Percentiles rank a stretch among this genome's conserved stretches.
Conservation (phyloP, 352 stramenopile species). For the Hyaloperonospora brassicae region DNA sequence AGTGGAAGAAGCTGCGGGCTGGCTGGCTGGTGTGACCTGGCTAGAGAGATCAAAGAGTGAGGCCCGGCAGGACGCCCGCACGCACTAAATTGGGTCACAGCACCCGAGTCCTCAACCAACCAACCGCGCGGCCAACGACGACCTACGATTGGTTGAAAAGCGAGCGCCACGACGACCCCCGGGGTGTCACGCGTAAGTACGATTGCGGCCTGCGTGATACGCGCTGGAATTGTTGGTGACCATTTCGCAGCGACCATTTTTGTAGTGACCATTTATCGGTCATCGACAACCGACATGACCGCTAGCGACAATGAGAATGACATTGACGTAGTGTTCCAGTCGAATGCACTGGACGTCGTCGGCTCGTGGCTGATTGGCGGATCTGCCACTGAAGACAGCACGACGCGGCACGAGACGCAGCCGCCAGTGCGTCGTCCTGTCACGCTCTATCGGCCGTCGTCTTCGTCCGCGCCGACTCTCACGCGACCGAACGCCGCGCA, state of each 20-base stretch:
- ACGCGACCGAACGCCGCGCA: slow-evolving; percentile 17
- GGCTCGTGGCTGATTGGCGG: slow-evolving; percentile 50
- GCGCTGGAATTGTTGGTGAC: background rate
- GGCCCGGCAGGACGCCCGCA: background rate
- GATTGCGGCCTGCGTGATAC: too few relatives aligned
- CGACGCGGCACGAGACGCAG: slow-evolving; percentile 4
- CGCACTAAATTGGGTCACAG: too few relatives aligned
- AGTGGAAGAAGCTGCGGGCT: background rate
- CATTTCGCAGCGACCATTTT: too few relatives aligned
- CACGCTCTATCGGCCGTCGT: slow-evolving; percentile 47
- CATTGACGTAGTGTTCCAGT: slow-evolving; percentile 45
- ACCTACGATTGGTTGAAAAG: slow-evolving; percentile 6
- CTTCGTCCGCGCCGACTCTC: slow-evolving; percentile 24
- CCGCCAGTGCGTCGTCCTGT: slow-evolving; percentile 23
- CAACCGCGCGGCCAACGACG: slow-evolving; percentile 5
- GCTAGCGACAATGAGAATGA: slow-evolving; percentile 24
- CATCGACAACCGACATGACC: too few relatives aligned
- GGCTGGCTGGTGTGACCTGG: slow-evolving; percentile 34
- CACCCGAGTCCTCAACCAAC: slow-evolving; percentile 28
- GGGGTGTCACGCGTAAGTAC: slow-evolving; percentile 1
- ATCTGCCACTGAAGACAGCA: slow-evolving; percentile 9
- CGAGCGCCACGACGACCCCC: background rate
- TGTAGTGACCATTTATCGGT: too few relatives aligned
- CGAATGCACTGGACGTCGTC: slow-evolving; percentile 53
- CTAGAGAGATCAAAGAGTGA: slow-evolving; percentile 69